Conservation (phyloP, 371 early-diverging fungal genomes). For the Mortierella sp. region DNA sequence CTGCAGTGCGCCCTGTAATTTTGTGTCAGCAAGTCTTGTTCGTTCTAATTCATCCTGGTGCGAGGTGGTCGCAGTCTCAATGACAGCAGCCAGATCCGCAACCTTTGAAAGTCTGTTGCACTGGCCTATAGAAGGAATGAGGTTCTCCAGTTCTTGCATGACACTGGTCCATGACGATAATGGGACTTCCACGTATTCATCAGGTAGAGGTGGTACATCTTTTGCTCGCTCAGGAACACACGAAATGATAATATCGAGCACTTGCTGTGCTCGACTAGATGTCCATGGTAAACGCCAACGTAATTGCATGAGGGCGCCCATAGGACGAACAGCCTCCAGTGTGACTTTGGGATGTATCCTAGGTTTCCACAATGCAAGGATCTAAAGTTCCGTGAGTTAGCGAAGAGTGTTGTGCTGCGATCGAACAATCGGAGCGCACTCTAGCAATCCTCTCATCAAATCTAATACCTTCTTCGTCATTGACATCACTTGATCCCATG, state of each 20-base stretch:
- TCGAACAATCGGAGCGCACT: background rate
- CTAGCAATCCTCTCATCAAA: background rate
- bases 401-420: background rate
- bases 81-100: background rate
- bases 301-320: conserved; percentile 21
- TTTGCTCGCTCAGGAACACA: conserved; percentile 11
- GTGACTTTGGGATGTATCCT: conserved; percentile 22
- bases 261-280: conserved; percentile 21
- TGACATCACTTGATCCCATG: conserved; percentile 17
- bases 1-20: background rate
- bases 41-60: background rate
- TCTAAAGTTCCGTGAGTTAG: conserved; percentile 14
- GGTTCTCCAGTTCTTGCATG: conserved; percentile 23
- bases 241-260: conserved; percentile 29
- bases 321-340: conserved; percentile 16
- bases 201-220: background rate
- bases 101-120: conserved; percentile 14
- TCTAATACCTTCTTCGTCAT: conserved; percentile 23
- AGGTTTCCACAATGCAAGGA: conserved; percentile 23
- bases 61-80: background rate
- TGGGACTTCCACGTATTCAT: background rate
- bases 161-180: conserved; percentile 31
- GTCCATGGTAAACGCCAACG: conserved; percentile 23
- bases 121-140: conserved; percentile 4
- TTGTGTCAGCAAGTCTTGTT: background rate